Evolutionary conservation across 352 stramenopile species (phyloP), one percentile per base, ranked within the genome.

Genomic region (Phytophthora hybrid): DNA sequence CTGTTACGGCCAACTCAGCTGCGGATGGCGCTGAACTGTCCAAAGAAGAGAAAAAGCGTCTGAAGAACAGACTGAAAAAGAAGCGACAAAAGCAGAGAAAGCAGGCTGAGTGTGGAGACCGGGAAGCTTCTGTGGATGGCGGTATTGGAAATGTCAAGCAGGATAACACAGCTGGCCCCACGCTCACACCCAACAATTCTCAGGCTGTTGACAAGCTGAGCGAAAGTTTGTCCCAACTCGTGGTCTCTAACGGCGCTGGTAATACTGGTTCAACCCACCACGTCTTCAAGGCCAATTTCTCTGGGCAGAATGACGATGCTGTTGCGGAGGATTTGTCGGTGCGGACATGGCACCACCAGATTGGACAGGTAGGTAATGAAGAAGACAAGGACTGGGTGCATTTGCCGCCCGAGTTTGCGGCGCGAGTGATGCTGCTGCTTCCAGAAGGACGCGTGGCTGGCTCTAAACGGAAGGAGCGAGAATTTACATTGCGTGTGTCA

Each of bases 21-120:
- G 41, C 21, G 14, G 53, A 49, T 31, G 55, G 56, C 16, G 51
- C 44, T 9, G 66, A 77, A 37, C 53, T 97, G 23, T 90, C 85
- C 6, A 84, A 87, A 41, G 94, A 98, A 26, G 97, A 99, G 32
- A 90, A 97, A 73, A 99, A 98, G 73, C 93, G 91, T 60, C 79
- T 99, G 34, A 98, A 97, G 77, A 97, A 97, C 65, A 94, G 95
- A 74, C 83, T 98, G 13, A 98, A 98, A 80, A 97, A 97, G 66
- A 97, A 98, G 66, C 79, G 93, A 16, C 93, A 99, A 82, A 98
- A 99, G 66, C 81, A 90, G 63, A 84, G 82, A 47, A 96, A 93
- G 55, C 79, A 89, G 60, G 62, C 44, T 26, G 70, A 37, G 39
- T 23, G 46, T 54, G 52, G 14, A 18, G 61, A 65, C 31, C 54